phyloP scores from a whole-genome alignment of 176 grass and related monocot genomes.

The Hsuehochloa calcarea region DNA sequence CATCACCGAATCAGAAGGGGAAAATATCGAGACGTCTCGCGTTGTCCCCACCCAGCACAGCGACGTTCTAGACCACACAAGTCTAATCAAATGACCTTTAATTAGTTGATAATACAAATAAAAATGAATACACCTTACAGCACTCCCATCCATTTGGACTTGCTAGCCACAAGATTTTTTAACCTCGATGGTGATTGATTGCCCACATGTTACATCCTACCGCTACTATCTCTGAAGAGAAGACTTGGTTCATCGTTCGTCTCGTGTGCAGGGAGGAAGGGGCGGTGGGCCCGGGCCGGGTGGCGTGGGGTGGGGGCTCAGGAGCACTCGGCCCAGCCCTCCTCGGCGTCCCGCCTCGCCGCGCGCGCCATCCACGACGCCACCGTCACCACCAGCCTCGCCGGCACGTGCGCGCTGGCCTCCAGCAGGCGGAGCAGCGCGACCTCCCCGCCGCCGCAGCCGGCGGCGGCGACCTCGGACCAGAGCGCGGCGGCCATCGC shows the following conservation, averaged over 20 bases:
- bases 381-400: slow-evolving; percentile 35
- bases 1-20: neutral
- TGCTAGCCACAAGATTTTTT: slow-evolving; percentile 7
- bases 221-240: neutral
- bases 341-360: slow-evolving; percentile 18
- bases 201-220: slow-evolving; percentile 25
- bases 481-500: slow-evolving; percentile 58
- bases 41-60: neutral
- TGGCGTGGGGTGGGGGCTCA: too few relatives aligned
- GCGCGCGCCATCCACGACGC: slow-evolving; percentile 53
- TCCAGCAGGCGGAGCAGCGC: slow-evolving; percentile 40
- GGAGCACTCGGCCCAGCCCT: slow-evolving; percentile 74
- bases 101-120: neutral
- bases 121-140: neutral
- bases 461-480: slow-evolving; percentile 16
- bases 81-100: slow-evolving; percentile 11
- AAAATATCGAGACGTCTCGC: neutral
- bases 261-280: neutral
- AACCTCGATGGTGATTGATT: neutral
- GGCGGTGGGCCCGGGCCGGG: neutral
- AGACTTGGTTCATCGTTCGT: neutral
- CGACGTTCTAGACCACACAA: slow-evolving; percentile 26
- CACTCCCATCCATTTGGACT: neutral
- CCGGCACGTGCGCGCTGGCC: slow-evolving; percentile 46
- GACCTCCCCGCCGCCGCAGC: neutral